Evolutionary conservation across 208 protist genomes (phyloP), one percentile per base, ranked within the genome.

Genomic region (Novymonas esmeraldas): DNA sequence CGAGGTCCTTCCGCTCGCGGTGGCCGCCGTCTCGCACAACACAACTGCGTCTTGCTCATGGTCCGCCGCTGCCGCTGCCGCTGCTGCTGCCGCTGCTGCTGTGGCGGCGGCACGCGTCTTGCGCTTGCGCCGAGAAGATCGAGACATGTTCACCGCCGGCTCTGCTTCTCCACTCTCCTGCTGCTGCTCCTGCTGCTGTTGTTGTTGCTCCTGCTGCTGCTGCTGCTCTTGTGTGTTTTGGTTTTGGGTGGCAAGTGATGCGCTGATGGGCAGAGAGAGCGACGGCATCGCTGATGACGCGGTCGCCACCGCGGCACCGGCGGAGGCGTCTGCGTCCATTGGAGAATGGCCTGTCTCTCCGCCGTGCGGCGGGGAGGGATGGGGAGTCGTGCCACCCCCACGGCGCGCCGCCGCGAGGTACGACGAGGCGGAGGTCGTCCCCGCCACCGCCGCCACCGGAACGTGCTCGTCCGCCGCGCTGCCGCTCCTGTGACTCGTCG

Each of bases 91-190:
- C 16, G 58, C 51, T 14, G 51, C 51, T 11, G 50, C 29, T 64
- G 33, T 33, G 1, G 56, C 56, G 18, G 64, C 50, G 0, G 57
- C 74, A 0, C 62, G 48, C 28, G 71, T 48, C 20, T 79, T 74
- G 0, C 69, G 64, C 26, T 78, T 75, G 2, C 75, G 69, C 64
- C 70, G 71, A 6, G 70, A 58, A 3, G 69, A 69, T 16, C 69
- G 60, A 11, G 69, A 75, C 18, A 61, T 18, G 33, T 57, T 62
- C 29, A 28, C 2, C 6, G 24, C 26, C 2, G 36, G 28, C 2
- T 42, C 62, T 46, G 39, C 28, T 20, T 29, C 48, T 0, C 28
- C 39, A 26, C 20, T 44, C 34, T 4, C 18, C 44, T 9, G 0
- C 16, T 16, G 7, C 44, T 41, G 7, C 54, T 26, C 7, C 54